Conservation (phyloP, 1,284 basidiomycete genomes). For the Sporisorium reilianum region DNA sequence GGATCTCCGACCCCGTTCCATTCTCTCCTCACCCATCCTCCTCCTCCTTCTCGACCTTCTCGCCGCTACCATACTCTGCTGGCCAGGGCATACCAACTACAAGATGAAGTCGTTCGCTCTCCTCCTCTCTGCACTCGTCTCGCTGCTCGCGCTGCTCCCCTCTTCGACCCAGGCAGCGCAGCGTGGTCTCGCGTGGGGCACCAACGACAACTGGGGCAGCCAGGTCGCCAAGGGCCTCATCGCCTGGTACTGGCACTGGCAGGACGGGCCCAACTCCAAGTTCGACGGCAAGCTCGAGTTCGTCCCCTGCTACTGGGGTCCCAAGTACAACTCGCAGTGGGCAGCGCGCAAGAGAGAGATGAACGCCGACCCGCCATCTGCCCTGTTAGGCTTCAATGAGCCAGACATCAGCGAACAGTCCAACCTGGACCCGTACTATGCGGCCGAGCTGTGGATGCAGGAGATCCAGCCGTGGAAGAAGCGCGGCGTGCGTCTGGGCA, state of each 20-base stretch:
- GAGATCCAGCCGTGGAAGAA: conserved; percentile 62
- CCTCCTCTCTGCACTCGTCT: conserved; percentile 24
- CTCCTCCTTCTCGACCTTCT: background rate
- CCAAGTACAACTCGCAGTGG: conserved; percentile 55
- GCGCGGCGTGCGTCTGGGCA: conserved; percentile 56
- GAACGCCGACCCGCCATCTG: conserved; percentile 45
- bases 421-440: conserved; percentile 46
- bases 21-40: background rate
- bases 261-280: conserved; percentile 45
- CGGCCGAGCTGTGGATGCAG: conserved; percentile 53
- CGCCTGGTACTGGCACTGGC: conserved; percentile 67
- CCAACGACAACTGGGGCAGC: conserved; percentile 56
- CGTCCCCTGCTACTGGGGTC: conserved; percentile 66
- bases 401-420: conserved; percentile 62
- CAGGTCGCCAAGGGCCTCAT: conserved; percentile 55
- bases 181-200: conserved; percentile 62
- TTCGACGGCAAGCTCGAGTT: conserved; percentile 56
- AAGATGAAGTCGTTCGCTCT: conserved; percentile 47
- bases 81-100: conserved; percentile 10
- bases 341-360: conserved; percentile 56
- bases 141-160: conserved; percentile 21
- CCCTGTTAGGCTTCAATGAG: conserved; percentile 64
- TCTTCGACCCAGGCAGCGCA: conserved; percentile 21
- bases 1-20: conserved; percentile 20
- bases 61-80: conserved; percentile 21